Evolutionary conservation across 306 rosid species (phyloP), one percentile per base, ranked within the genome.

Genomic region (Biancaea sappan): DNA sequence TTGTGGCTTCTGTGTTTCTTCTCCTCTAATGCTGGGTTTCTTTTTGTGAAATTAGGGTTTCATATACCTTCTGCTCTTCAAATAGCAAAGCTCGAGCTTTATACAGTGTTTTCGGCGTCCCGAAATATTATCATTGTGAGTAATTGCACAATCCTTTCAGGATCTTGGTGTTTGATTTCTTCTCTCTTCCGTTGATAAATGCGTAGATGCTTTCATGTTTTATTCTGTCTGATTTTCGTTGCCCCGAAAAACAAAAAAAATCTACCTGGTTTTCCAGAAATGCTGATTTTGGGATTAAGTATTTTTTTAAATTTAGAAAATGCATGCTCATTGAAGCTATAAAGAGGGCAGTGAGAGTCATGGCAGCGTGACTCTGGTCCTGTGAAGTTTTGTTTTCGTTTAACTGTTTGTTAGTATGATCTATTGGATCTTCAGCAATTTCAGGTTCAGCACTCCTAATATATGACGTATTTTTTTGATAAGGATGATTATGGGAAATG

Each of bases 31-130:
- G 80, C 65, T 77, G 71, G 80, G 60, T 85, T 83, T 83, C 76
- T 44, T 81, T 51, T 78, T 77, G 53, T 85, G 82, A 81, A 82
- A 66, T 82, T 90, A 85, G 90, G 90, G 96, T 85, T 87, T 82
- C 86, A 22, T 22, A 21, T 77, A 52, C 54, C 41, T 37, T 26
- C 71, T 48, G 44, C 57, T 80, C 46, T 66, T 34, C 40, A 28
- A 43, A 38, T 64, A 58, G 52, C 71, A 38, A 66, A 52, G 61
- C 43, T 54, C 77, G 54, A 69, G 66, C 72, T 46, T 50, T 41
- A 44, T 18, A 6, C 6, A 18, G 32, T 41, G 18, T 19, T 4
- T 67, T 25, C 44, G 9, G 22, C 48, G 54, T 32, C 40, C 40
- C 31, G 41, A 10, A 22, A 56, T 38, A 56, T 40, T 77, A 56